phyloP scores from a whole-genome alignment of 345 rosid species.

The Corchorus capsularis region DNA sequence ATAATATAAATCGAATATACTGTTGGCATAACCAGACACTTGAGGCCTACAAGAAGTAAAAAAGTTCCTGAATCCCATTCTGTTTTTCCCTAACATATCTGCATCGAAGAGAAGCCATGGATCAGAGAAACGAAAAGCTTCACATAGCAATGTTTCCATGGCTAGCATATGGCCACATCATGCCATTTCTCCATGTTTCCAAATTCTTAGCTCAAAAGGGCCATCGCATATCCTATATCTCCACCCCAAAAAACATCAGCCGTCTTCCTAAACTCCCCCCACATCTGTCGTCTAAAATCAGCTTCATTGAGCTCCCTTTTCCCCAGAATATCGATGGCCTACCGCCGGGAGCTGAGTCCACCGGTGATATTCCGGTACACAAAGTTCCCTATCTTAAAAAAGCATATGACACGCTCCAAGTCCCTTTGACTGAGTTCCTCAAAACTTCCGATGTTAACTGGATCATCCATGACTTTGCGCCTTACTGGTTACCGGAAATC shows the following conservation, averaged over 20 bases:
- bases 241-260: constrained; percentile 34
- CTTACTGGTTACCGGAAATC: constrained; percentile 46
- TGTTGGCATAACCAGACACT: too few relatives aligned
- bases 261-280: constrained; percentile 28
- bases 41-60: too few relatives aligned
- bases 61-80: too few relatives aligned
- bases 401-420: constrained; percentile 44
- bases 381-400: constrained; percentile 36
- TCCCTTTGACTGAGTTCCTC: constrained; percentile 28
- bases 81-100: background rate
- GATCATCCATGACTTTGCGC: constrained; percentile 46
- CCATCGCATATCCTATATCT: constrained; percentile 34
- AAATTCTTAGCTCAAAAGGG: constrained; percentile 42
- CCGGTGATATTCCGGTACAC: constrained; percentile 22
- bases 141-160: constrained; percentile 43
- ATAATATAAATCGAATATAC: too few relatives aligned
- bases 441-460: constrained; percentile 32
- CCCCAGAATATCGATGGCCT: constrained; percentile 28
- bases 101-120: background rate
- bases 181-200: constrained; percentile 34
- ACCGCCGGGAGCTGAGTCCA: constrained; percentile 35
- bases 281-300: background rate
- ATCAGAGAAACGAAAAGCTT: constrained; percentile 29
- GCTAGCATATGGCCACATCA: constrained; percentile 37
- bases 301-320: constrained; percentile 22